phyloP scores from a whole-genome alignment of 164 flowering plant genomes.

The Akebia trifoliata region DNA sequence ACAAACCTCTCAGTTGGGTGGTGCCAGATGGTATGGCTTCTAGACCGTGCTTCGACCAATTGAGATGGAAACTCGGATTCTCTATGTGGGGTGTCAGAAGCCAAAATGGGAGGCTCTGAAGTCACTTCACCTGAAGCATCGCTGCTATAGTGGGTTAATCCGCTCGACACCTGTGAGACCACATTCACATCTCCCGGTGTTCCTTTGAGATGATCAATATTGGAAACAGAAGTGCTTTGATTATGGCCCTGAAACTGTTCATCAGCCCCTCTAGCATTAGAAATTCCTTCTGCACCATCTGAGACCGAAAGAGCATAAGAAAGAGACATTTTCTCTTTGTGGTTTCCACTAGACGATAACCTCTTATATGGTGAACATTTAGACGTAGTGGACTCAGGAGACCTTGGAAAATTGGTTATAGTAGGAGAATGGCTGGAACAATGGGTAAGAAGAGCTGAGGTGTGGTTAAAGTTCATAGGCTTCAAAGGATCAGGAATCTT shows the following conservation, averaged over 20 bases:
- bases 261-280: constrained; percentile 27
- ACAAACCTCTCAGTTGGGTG: constrained; percentile 63
- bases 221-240: constrained; percentile 43
- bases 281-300: constrained; percentile 38
- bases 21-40: constrained; percentile 65
- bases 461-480: constrained; percentile 36
- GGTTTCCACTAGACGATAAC: constrained; percentile 34
- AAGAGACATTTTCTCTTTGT: constrained; percentile 34
- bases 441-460: constrained; percentile 42
- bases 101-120: constrained; percentile 36
- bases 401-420: constrained; percentile 32
- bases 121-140: constrained; percentile 68
- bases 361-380: constrained; percentile 32
- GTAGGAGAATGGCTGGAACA: constrained; percentile 19
- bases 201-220: constrained; percentile 26
- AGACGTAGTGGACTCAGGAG: constrained; percentile 39
- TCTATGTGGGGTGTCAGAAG: constrained; percentile 31
- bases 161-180: constrained; percentile 30
- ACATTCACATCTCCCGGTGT: constrained; percentile 32
- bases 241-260: constrained; percentile 37
- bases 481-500: constrained; percentile 64
- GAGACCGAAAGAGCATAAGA: constrained; percentile 51
- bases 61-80: constrained; percentile 48
- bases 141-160: constrained; percentile 39
- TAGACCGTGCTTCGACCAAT: constrained; percentile 46